Evolutionary conservation across 2,329 filamentous ascomycete genomes (phyloP), one percentile per base, ranked within the genome.

Genomic region (Aureobasidium sp.): DNA sequence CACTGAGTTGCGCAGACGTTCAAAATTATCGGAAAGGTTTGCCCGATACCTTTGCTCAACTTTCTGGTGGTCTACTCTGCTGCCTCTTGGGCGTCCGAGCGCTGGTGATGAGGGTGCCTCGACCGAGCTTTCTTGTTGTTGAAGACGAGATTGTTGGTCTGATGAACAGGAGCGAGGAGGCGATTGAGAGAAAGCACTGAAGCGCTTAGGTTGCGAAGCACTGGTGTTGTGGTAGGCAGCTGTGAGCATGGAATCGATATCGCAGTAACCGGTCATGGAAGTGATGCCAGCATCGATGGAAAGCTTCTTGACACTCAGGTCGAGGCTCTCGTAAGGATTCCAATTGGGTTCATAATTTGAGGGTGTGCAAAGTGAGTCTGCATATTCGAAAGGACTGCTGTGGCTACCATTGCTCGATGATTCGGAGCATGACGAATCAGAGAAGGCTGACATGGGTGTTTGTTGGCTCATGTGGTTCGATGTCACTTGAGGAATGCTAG

Each of bases 241-340:
- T 20, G 41, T 48, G 34, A 56, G 32, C 13, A 62, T 36, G 26
- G 50, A 62, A n/a, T 62, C 50, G 44, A 50, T 62, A 27, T 55
- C 51, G 52, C 60, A 47, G 60, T 62, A 62, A 26, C 51, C 51
- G n/a, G 60, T 56, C 60, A 61, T 56, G 43, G 60, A 48, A 24
- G 27, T 56, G 44, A 56, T 50, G 41, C 50, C 60, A 43, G 59
- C 51, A 44, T 55, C 50, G 13, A 55, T 55, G n/a, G 50, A 55
- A 17, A 62, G 51, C 26, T 55, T 56, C 29, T 57, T 48, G 43
- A 41, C 44, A 8, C 41, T 43, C 32, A 37, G 26, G 36, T 57
- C 20, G 20, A 50, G 50, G 10, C 17, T 56, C 51, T 57, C 52
- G n/a, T 56, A 62, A 8, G 60, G 43, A 8, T 48, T 47, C 60